Percentiles rank a stretch among this genome's conserved stretches.
phyloP scores from a whole-genome alignment of 1,284 basidiomycete genomes.

The Moesziomyces globuligerus region DNA sequence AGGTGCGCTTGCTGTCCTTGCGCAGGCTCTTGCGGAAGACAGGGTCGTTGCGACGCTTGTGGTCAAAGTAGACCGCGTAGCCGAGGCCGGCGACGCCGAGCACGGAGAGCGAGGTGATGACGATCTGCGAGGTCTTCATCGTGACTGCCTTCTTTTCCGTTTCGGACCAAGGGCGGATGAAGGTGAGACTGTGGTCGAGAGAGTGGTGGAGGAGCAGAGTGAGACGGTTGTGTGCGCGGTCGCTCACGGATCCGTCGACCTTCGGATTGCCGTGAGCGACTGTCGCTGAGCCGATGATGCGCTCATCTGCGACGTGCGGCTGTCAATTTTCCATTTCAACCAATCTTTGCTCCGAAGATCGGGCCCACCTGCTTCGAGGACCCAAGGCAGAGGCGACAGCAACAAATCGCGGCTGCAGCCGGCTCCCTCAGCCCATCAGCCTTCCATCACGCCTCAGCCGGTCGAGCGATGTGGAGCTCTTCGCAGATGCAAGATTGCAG shows the following conservation, averaged over 20 bases:
- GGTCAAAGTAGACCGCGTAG: slow-evolving; percentile 82
- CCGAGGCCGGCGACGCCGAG: slow-evolving; percentile 57
- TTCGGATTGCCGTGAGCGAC: slow-evolving; percentile 1
- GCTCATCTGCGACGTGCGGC: slow-evolving; percentile 2
- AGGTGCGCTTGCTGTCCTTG: slow-evolving; percentile 73
- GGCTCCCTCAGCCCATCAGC: too few species aligned
- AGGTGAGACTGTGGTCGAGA: background rate
- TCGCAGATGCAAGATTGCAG: background rate
- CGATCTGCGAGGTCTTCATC: slow-evolving; percentile 52
- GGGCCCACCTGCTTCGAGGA: too few species aligned
- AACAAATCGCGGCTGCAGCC: too few species aligned
- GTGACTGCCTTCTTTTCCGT: slow-evolving; percentile 5
- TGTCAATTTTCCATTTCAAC: background rate
- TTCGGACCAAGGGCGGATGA: background rate
- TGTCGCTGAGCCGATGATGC: slow-evolving; percentile 15
- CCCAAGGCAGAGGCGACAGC: too few species aligned
- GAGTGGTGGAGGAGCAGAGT: background rate
- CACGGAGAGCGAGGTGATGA: slow-evolving; percentile 49
- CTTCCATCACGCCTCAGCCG: slow-evolving; percentile 5
- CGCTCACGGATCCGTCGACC: background rate
- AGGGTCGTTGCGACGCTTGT: slow-evolving; percentile 86
- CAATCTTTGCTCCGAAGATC: slow-evolving; percentile 11
- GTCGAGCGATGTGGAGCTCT: slow-evolving; percentile 28
- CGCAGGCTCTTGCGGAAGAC: slow-evolving; percentile 90
- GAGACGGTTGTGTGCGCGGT: slow-evolving; percentile 1